Conservation (phyloP, 83 land plant species). For the Isoetes engelmannii region DNA sequence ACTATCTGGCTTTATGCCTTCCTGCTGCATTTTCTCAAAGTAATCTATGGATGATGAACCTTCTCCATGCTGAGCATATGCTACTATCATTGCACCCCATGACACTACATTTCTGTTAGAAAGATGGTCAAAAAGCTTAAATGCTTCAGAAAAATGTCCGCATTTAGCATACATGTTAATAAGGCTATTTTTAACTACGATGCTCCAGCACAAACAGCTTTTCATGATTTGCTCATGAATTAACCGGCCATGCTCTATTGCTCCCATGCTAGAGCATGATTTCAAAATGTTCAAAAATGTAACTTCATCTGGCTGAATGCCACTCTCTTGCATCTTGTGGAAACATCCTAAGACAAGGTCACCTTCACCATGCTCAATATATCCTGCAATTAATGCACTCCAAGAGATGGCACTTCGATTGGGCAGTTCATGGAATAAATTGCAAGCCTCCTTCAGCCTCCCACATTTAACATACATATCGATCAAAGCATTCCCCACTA, state of each 20-base stretch:
- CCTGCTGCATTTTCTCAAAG: constrained; percentile 26
- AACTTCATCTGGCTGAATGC: constrained; percentile 27
- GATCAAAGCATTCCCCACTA: too few species aligned
- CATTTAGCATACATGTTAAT: constrained; percentile 35
- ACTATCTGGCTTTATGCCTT: constrained; percentile 21
- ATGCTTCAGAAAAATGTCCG: constrained; percentile 16
- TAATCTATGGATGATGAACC: constrained; percentile 14
- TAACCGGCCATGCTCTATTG: constrained; percentile 16
- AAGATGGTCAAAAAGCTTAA: neutral
- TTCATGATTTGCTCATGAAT: constrained; percentile 14
- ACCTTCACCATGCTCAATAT: constrained; percentile 22
- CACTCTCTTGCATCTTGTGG: constrained; percentile 20
- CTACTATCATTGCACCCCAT: constrained; percentile 33
- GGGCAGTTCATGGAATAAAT: too few species aligned
- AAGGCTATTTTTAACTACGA: constrained; percentile 25
- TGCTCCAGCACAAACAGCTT: constrained; percentile 10
- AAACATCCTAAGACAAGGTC: constrained; percentile 21
- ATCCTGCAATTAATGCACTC: constrained; percentile 32
- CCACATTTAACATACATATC: too few species aligned
- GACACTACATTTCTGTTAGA: constrained; percentile 6
- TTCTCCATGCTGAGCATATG: constrained; percentile 29
- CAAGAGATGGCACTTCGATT: constrained; percentile 16
- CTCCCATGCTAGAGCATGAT: constrained; percentile 28
- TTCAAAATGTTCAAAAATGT: constrained; percentile 26
- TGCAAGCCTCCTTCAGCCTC: too few species aligned